Evolutionary conservation across 2,329 filamentous ascomycete genomes (phyloP), one percentile per base, ranked within the genome.

Genomic region (Proliferodiscus dingleyae): DNA sequence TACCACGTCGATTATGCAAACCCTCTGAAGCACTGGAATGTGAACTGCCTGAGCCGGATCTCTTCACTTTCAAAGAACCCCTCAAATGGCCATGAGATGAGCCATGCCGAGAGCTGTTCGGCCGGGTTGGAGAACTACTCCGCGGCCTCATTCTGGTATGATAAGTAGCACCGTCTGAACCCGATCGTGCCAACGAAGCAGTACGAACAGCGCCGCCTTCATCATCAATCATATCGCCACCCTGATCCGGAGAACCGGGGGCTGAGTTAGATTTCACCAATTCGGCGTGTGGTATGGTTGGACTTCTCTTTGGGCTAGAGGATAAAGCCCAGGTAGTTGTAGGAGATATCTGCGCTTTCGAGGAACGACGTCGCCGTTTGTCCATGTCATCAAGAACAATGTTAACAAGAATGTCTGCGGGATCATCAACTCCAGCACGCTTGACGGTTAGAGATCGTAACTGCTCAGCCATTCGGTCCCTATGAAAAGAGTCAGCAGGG

Each of bases 351-450:
- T 93, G 87, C 8, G 82, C 77, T 68, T 95, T 97, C 33, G 89
- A 89, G 1, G 90, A 94, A 41, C 93, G 81, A 50, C 89, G 81
- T 19, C 91, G 81, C 53, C 93, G 79, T 69, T 88, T 93, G 66
- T 97, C 91, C 76, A 95, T 93, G 61, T 98, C 93, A 62, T 98
- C 93, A 50, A 98, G 70, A 21, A 98, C 90, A 56, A 98, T 94
- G 58, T 94, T 85, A 53, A 93, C 87, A 38, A 97, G 73, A 30
- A 98, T 78, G 63, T 97, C 93, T 15, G 85, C 84, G 3, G 89
- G 89, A 61, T 98, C 90, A 53, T 96, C 89, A 36, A 98, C 75
- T 52, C 84, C 82, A 45, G 87, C 91, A 56, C 89, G 82, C 69
- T 89, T 95, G 54, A 98, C 73, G 2, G 87, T 93, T 53, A 98